These are phyloP conservation scores for Dactylellina leptospora DNA, from an alignment of 2,329 filamentous ascomycete genomes.

Conservation along the genomic window DNA sequence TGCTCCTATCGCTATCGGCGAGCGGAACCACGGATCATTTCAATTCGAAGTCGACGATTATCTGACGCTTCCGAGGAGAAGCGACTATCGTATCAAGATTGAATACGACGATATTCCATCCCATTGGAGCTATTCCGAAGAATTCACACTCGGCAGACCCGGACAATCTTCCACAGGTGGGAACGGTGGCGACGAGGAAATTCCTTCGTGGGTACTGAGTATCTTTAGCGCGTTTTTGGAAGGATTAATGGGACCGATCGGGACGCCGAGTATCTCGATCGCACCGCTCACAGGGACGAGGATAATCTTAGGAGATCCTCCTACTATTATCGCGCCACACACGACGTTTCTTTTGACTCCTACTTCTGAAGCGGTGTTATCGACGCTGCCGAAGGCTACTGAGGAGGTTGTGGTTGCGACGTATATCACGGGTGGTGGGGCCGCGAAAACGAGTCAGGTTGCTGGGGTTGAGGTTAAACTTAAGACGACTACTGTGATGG, in stretches of 20 bases:
- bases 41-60: background rate
- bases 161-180: too few relatives aligned
- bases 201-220: too few relatives aligned
- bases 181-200: too few relatives aligned
- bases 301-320: constrained; percentile 2
- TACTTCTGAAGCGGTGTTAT: background rate
- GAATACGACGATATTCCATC: background rate
- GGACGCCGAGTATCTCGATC: background rate
- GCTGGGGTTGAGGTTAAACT: too few relatives aligned
- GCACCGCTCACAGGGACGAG: background rate
- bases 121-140: background rate
- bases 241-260: background rate
- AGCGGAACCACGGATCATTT: background rate
- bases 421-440: too few relatives aligned
- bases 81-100: constrained; percentile 2
- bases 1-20: background rate
- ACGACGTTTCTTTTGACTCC: constrained; percentile 2
- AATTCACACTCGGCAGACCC: background rate
- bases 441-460: too few relatives aligned
- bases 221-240: background rate
- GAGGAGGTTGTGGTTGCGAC: too few relatives aligned
- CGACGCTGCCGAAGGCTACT: background rate
- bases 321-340: background rate
- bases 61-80: background rate
- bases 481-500: too few relatives aligned